Base-by-base conservation (phyloP, 2,329 filamentous ascomycete species). In the Rhytidhysteron rufulum region DNA sequence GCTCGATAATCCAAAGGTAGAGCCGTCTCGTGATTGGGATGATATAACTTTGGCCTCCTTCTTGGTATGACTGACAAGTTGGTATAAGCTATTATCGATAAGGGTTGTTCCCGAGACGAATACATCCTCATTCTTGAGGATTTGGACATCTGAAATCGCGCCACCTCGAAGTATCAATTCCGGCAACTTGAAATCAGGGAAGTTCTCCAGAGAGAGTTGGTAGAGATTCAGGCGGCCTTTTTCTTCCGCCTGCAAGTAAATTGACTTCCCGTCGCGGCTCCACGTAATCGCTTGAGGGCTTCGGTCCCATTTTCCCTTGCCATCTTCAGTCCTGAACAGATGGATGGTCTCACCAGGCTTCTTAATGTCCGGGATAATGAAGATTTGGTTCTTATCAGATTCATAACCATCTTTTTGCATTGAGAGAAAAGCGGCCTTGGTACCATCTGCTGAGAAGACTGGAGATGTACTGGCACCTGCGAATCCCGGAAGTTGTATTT, bases 351-450 rank as follows among this genome's bases (percentile, higher is more conserved):
- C 75, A 43, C 69, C 69, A 8, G 81, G 65, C 44, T 82, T 74
- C 11, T 61, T 62, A 35, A 86, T 68, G 50, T 87, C 75, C 1
- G 79, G 75, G 5, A 87, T 62, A 3, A 88, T 66, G 46, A 89
- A 67, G 4, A 88, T 68, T 32, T 82, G 77, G 32, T 83, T 77
- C 62, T 85, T 85, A 68, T 95, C 88, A 13, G 84, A 79, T 64
- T 96, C 89, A 60, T 95, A 95, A 43, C 84, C 80, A 37, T 79
- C 74, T 41, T 77, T 77, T 47, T 78, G 77, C 89, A 94, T 95
- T 45, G 86, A 80, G 21, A 87, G 73, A 60, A 94, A 95, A 2
- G 80, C 87, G 19, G 91, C 71, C 44, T 78, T 77, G 25, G 73
- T 78, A 8, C 87, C 86, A 54, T 85, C 76, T 4, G 80, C 80